These are phyloP conservation scores for Penicillium sp. DNA, from an alignment of 2,329 filamentous ascomycete genomes.

Conservation along the genomic window DNA sequence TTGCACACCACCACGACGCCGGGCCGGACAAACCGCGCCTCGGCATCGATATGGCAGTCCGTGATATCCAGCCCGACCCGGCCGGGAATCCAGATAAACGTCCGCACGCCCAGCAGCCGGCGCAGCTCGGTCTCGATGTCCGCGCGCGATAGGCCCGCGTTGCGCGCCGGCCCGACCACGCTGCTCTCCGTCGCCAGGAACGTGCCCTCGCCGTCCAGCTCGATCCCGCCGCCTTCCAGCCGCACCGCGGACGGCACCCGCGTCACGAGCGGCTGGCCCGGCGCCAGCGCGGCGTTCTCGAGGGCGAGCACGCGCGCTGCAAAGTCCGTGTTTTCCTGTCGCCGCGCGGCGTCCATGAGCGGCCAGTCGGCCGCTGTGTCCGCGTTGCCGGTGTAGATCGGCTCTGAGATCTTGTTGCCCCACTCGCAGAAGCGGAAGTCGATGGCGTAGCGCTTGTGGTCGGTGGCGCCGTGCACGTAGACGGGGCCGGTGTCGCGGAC, in stretches of 20 bases:
- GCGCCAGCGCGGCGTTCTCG: constrained; percentile 7
- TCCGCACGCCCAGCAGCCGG: constrained; percentile 28
- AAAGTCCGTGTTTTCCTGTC: constrained; percentile 19
- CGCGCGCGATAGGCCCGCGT: constrained; percentile 22
- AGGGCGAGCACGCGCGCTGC: constrained; percentile 17
- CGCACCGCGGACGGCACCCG: constrained; percentile 22
- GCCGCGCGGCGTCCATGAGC: constrained; percentile 9
- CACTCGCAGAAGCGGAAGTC: constrained; percentile 27
- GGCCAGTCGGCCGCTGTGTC: constrained; percentile 21
- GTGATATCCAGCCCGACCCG: constrained; percentile 32
- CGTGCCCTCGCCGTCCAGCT: constrained; percentile 37
- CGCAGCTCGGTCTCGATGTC: constrained; percentile 28
- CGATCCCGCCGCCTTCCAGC: constrained; percentile 35
- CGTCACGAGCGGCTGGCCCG: constrained; percentile 1
- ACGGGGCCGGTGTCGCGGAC: constrained; percentile 33
- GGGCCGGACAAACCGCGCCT: constrained; percentile 27
- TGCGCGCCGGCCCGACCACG: constrained; percentile 32
- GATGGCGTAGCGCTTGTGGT: constrained; percentile 18
- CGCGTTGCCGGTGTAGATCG: constrained; percentile 13
- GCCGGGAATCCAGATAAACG: constrained; percentile 36
- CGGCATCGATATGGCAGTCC: constrained; percentile 35
- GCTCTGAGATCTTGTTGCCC: constrained; percentile 20
- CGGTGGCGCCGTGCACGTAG: constrained; percentile 19
- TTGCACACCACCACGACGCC: constrained; percentile 29
- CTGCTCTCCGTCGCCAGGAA: constrained; percentile 35